Conservation (phyloP, 331 rosid genomes). For the Acacia pycnantha region DNA sequence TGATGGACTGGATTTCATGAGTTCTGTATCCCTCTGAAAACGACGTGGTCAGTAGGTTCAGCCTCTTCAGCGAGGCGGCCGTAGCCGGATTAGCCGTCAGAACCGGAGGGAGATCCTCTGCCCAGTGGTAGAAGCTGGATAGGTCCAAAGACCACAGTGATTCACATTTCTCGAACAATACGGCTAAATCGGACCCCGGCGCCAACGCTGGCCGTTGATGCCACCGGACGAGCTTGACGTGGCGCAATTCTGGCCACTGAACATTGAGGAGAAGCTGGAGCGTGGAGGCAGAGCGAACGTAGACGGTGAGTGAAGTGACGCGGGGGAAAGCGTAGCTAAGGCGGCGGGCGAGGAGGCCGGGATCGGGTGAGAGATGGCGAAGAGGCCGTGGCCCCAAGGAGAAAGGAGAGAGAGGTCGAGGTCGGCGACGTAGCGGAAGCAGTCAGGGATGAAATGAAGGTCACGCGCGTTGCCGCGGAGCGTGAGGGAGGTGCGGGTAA, state of each 20-base stretch:
- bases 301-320: slow-evolving; percentile 68
- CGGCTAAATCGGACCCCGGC: slow-evolving; percentile 60
- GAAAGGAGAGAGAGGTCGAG: slow-evolving; percentile 85
- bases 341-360: slow-evolving; percentile 53
- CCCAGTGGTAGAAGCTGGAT: slow-evolving; percentile 85
- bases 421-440: slow-evolving; percentile 52
- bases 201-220: slow-evolving; percentile 58
- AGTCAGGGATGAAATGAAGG: slow-evolving; percentile 59
- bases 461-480: slow-evolving; percentile 92
- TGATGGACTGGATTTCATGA: slow-evolving; percentile 56
- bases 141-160: slow-evolving; percentile 64
- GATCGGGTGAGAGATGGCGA: slow-evolving; percentile 46
- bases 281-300: slow-evolving; percentile 62
- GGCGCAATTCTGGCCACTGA: slow-evolving; percentile 74
- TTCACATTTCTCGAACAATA: slow-evolving; percentile 53
- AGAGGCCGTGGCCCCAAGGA: slow-evolving; percentile 94
- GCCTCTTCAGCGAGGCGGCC: slow-evolving; percentile 57
- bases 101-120: slow-evolving; percentile 84
- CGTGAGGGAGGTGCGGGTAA: slow-evolving; percentile 69
- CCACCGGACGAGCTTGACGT: slow-evolving; percentile 83
- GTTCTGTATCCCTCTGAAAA: slow-evolving; percentile 70
- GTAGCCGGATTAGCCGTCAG: slow-evolving; percentile 42
- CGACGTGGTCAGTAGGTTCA: slow-evolving; percentile 68
- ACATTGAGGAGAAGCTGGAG: slow-evolving; percentile 46
- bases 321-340: slow-evolving; percentile 65